Evolutionary conservation across 192 early-diverging fungal species (phyloP).

Genomic region (Coemansia sp.): DNA sequence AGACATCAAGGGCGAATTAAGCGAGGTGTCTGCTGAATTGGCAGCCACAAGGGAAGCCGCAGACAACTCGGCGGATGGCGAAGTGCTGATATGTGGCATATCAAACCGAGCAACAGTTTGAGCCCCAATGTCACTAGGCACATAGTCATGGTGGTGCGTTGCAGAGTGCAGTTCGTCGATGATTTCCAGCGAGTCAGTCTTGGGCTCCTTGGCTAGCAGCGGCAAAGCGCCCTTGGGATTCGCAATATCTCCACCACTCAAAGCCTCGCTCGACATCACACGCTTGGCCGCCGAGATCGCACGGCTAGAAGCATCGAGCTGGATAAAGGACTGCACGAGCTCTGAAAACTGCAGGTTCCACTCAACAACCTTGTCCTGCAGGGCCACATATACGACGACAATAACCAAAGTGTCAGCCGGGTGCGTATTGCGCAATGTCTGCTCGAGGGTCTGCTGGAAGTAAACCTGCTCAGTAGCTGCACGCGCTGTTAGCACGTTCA

Average conservation of each 20-base stretch:
- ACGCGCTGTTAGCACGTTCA: conserved; percentile 71
- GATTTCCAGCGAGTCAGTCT: conserved; percentile 44
- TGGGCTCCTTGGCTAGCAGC: conserved; percentile 13
- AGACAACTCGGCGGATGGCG: conserved; percentile 22
- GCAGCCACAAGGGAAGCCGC: background rate
- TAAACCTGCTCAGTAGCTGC: conserved; percentile 79
- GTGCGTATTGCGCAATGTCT: conserved; percentile 76
- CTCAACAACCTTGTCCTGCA: conserved; percentile 77
- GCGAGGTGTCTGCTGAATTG: background rate
- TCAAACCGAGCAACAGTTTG: conserved; percentile 24
- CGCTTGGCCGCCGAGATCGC: conserved; percentile 6
- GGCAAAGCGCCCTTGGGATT: background rate
- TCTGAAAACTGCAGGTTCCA: conserved; percentile 89
- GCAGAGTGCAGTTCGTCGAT: conserved; percentile 51
- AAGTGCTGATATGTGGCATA: conserved; percentile 37
- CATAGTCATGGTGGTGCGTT: conserved; percentile 28
- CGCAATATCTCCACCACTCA: background rate
- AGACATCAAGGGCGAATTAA: conserved; percentile 21
- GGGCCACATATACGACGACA: conserved; percentile 72
- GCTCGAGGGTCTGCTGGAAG: conserved; percentile 83
- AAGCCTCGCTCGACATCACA: conserved; percentile 2
- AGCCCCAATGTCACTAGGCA: background rate
- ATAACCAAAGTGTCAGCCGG: conserved; percentile 82
- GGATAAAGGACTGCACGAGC: conserved; percentile 79
- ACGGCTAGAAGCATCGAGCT: conserved; percentile 64